phyloP scores from a whole-genome alignment of 805 yeast species.

The Metschnikowia similis region DNA sequence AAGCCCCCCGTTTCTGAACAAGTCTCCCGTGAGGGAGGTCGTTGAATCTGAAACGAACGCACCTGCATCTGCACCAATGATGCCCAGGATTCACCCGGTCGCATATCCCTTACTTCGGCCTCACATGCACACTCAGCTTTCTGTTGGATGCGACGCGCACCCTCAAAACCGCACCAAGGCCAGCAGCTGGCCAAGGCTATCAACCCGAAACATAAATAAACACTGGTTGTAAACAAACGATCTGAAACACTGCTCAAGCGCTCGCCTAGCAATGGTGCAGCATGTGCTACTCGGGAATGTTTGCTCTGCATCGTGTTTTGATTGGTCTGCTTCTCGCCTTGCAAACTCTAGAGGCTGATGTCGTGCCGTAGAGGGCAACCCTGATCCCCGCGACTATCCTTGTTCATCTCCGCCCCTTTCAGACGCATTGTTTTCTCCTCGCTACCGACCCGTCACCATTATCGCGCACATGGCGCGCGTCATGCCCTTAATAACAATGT shows the following conservation, averaged over 20 bases:
- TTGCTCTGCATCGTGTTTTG: background rate
- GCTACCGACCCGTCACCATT: background rate
- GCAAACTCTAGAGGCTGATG: background rate
- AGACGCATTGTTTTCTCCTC: background rate
- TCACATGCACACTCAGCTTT: background rate
- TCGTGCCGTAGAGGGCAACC: background rate
- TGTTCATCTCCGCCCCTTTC: background rate
- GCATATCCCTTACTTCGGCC: constrained; percentile 1
- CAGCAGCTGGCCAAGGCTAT: background rate
- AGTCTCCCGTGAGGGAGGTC: background rate
- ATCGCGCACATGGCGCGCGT: background rate
- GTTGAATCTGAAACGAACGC: background rate
- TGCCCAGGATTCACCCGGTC: background rate
- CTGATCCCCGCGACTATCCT: background rate
- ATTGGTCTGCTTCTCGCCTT: no score
- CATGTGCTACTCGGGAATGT: background rate
- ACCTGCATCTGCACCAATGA: background rate
- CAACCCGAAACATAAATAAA: constrained; percentile 1
- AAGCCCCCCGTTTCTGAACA: background rate
- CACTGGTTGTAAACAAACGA: background rate
- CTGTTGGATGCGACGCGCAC: background rate
- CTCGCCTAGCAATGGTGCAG: background rate
- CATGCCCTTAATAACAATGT: background rate
- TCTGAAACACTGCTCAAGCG: background rate
- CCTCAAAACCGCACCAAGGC: background rate